Percentiles rank a stretch among this genome's conserved stretches.
Evolutionary conservation across 176 grass and related monocot genomes (phyloP).

Genomic region (Musa acuminata): DNA sequence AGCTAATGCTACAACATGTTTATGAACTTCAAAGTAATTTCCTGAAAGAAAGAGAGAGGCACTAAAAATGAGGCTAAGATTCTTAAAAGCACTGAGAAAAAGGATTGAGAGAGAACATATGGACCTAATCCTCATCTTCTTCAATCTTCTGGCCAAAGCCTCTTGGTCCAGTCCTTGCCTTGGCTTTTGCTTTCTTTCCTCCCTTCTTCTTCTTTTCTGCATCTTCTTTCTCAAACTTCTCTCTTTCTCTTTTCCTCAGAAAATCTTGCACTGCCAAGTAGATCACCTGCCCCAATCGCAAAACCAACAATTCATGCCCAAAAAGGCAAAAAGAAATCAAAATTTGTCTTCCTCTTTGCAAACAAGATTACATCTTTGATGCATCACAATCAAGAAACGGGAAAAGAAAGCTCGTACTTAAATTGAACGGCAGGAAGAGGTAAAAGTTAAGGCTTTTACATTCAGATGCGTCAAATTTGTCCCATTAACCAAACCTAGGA

Average conservation of each 20-base stretch:
- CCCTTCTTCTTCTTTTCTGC: conserved; percentile 42
- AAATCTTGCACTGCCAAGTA: conserved; percentile 57
- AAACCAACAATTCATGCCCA: neutral
- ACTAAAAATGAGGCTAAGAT: no score
- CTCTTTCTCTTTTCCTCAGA: conserved; percentile 64
- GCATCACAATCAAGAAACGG: neutral
- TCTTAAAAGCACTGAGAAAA: no score
- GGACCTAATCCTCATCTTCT: conserved; percentile 24
- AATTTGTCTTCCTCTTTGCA: neutral
- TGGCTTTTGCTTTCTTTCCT: conserved; percentile 47
- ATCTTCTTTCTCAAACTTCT: conserved; percentile 71
- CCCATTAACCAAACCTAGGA: no score
- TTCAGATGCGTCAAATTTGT: no score
- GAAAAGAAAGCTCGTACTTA: no score
- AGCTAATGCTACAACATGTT: no score
- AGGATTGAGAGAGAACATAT: neutral
- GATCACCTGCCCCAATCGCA: conserved; percentile 42
- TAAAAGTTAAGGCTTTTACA: no score
- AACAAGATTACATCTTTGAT: neutral
- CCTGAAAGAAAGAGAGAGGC: neutral
- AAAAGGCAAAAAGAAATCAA: neutral
- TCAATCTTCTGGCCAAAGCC: conserved; percentile 26
- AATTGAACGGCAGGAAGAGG: no score
- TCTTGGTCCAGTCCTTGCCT: conserved; percentile 28
- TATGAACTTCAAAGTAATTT: no score